Percentiles rank a stretch among this genome's conserved stretches.
phyloP scores from a whole-genome alignment of 345 rosid genomes.

The Salix caprea region DNA sequence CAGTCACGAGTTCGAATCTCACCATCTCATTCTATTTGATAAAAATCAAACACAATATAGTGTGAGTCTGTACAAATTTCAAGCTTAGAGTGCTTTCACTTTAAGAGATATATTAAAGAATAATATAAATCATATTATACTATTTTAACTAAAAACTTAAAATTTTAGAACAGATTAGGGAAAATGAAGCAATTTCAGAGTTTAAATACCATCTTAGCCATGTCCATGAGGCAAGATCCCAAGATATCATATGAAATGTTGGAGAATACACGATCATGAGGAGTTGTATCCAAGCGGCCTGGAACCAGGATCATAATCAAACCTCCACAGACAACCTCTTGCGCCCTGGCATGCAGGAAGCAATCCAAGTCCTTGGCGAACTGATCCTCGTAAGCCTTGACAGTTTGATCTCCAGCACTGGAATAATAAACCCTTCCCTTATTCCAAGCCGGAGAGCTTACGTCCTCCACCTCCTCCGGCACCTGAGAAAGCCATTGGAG shows the following conservation, averaged over 20 bases:
- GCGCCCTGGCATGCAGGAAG: conserved; percentile 10
- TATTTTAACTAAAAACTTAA: too few species aligned
- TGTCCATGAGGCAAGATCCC: conserved; percentile 8
- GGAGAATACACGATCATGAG: conserved; percentile 7
- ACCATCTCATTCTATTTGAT: too few species aligned
- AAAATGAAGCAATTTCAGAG: too few species aligned
- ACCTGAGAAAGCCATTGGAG: conserved; percentile 8
- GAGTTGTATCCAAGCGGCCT: neutral
- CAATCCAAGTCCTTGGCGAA: conserved; percentile 5
- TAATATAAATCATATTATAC: too few species aligned
- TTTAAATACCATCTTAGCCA: neutral
- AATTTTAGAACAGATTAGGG: too few species aligned
- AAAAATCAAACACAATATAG: too few species aligned
- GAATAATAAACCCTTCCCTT: conserved; percentile 12
- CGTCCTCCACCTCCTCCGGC: neutral
- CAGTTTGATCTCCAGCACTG: neutral
- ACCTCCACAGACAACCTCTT: conserved; percentile 15
- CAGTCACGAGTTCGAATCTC: too few species aligned
- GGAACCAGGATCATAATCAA: neutral
- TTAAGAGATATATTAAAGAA: too few species aligned
- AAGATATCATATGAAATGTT: neutral
- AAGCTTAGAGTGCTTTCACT: too few species aligned
- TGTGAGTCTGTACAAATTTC: fast-evolving
- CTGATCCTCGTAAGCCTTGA: conserved; percentile 6
- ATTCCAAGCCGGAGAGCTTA: conserved; percentile 15